Evolutionary conservation across 495 filamentous ascomycete genomes (phyloP).

Genomic region (Lophiostoma macrostomum): DNA sequence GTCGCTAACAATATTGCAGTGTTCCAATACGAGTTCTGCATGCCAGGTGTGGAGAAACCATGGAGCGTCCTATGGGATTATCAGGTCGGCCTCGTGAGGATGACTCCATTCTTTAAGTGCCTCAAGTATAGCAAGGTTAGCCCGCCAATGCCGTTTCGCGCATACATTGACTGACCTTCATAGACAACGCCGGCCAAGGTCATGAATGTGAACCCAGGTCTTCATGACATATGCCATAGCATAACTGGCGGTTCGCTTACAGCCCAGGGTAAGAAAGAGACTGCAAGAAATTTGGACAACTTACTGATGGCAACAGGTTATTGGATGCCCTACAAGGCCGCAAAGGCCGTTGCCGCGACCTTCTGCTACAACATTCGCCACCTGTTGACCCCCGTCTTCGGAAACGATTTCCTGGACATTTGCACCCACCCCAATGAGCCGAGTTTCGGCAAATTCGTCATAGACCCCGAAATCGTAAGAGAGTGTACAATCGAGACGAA

Average conservation of each 20-base stretch:
- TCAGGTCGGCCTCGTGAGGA: conserved; percentile 88
- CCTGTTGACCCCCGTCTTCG: conserved; percentile 85
- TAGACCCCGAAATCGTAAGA: conserved; percentile 58
- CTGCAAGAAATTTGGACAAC: not conserved
- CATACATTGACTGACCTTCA: conserved; percentile 1
- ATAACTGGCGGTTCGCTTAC: conserved; percentile 89
- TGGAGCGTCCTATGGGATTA: conserved; percentile 96
- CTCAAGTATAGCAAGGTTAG: conserved; percentile 78
- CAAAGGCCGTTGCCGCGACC: conserved; percentile 76
- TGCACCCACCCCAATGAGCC: conserved; percentile 62
- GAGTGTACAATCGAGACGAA: conserved; percentile 54
- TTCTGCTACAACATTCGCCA: conserved; percentile 84
- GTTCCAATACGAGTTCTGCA: conserved; percentile 84
- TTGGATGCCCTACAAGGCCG: conserved; percentile 90
- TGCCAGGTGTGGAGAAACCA: conserved; percentile 60
- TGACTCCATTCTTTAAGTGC: conserved; percentile 93
- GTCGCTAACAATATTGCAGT: conserved; percentile 51
- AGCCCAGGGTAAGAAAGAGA: conserved; percentile 69
- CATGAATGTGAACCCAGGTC: conserved; percentile 72
- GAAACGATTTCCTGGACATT: conserved; percentile 66
- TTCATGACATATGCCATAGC: conserved; percentile 82
- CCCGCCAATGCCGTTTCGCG: not conserved
- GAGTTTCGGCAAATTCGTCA: conserved; percentile 63
- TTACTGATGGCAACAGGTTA: conserved; percentile 62
- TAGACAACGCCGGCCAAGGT: conserved; percentile 84